Percentiles rank a stretch among this genome's conserved stretches.
phyloP scores from a whole-genome alignment of 2,329 filamentous ascomycete genomes.

The Trichoderma gracile region DNA sequence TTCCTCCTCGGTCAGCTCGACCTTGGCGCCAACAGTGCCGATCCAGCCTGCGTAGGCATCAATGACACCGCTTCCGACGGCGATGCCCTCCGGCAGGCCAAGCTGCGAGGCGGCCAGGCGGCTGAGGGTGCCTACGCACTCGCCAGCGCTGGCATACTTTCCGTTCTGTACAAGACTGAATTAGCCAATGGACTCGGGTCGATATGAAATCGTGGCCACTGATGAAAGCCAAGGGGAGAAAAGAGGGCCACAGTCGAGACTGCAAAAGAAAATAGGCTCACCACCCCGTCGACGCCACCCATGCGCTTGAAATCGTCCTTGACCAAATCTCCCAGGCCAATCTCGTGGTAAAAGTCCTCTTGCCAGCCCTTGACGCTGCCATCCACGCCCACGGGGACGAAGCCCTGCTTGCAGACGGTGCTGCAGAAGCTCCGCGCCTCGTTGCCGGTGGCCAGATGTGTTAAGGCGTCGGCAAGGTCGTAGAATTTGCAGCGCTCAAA shows the following conservation, averaged over 20 bases:
- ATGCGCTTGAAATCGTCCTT: conserved; percentile 89
- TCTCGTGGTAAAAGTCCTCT: conserved; percentile 83
- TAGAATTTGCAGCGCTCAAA: conserved; percentile 97
- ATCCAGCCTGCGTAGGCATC: conserved; percentile 99
- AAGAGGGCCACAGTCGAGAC: conserved; percentile 27
- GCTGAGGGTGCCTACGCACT: conserved; percentile 82
- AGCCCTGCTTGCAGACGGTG: conserved; percentile 96
- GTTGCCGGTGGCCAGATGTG: conserved; percentile 88
- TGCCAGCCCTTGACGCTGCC: conserved; percentile 98
- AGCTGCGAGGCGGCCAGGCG: conserved; percentile 81
- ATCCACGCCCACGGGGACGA: conserved; percentile 93
- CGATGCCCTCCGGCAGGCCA: conserved; percentile 81
- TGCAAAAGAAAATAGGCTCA: conserved; percentile 55
- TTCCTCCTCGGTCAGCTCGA: conserved; percentile 67
- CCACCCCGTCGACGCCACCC: conserved; percentile 92
- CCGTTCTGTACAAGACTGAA: conserved; percentile 67
- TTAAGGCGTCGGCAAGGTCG: conserved; percentile 88
- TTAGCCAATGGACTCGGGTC: conserved; percentile 3
- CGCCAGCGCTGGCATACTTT: conserved; percentile 85
- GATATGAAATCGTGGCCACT: neutral
- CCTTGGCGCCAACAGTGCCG: conserved; percentile 96
- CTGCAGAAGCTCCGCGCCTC: conserved; percentile 94
- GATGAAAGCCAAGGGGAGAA: conserved; percentile 10
- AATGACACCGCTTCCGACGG: conserved; percentile 94
- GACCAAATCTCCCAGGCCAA: conserved; percentile 81